Conservation (phyloP, 805 yeast genomes). For the Wickerhamomyces chaumierensis region DNA sequence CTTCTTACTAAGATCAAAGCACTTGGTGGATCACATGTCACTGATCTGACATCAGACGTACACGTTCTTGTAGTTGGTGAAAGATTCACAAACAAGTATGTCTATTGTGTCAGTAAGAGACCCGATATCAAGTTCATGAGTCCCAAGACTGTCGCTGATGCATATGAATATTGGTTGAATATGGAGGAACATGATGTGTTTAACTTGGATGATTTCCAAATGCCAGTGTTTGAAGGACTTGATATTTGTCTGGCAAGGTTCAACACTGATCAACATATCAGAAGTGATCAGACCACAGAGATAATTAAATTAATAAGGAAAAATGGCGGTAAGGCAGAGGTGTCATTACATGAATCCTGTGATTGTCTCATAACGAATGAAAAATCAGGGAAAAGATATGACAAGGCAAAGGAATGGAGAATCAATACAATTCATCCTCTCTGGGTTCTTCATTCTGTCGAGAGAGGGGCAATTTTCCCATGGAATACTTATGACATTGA, state of each 20-base stretch:
- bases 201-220: conserved; percentile 16
- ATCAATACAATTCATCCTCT: conserved; percentile 28
- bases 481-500: conserved; percentile 20
- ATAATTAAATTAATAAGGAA: conserved; percentile 25
- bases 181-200: conserved; percentile 25
- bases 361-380: conserved; percentile 39
- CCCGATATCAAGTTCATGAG: conserved; percentile 46
- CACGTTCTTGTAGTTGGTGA: conserved; percentile 50
- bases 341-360: conserved; percentile 34
- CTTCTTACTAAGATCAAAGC: conserved; percentile 33
- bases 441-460: conserved; percentile 30
- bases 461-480: conserved; percentile 26
- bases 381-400: conserved; percentile 37
- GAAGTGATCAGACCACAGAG: conserved; percentile 9
- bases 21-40: conserved; percentile 49
- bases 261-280: conserved; percentile 10
- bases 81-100: conserved; percentile 42
- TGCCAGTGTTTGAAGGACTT: conserved; percentile 35
- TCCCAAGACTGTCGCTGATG: conserved; percentile 30
- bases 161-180: conserved; percentile 40
- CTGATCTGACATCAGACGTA: conserved; percentile 51
- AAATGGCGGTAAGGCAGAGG: conserved; percentile 41
- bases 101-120: conserved; percentile 37
- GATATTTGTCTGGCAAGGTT: conserved; percentile 28
- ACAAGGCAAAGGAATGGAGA: conserved; percentile 31